phyloP scores from a whole-genome alignment of 1,284 basidiomycete species.

The Pseudozyma flocculosa region DNA sequence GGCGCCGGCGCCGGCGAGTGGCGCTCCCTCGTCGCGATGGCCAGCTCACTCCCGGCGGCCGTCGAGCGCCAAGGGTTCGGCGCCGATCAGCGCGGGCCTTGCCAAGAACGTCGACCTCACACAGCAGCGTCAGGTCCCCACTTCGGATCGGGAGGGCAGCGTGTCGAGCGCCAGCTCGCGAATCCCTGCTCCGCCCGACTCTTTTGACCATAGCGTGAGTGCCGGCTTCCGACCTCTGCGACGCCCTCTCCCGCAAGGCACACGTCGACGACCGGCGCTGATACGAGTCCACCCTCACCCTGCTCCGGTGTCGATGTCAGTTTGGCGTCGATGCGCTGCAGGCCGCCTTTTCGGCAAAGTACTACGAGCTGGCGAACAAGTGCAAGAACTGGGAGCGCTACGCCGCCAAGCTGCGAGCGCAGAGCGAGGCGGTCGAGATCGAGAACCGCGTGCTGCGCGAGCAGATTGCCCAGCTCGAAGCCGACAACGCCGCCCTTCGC shows the following conservation, averaged over 20 bases:
- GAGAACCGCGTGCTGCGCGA: slow-evolving; percentile 41
- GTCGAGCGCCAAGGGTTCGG: too few relatives aligned
- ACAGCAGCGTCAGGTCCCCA: too few relatives aligned
- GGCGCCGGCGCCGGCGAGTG: too few relatives aligned
- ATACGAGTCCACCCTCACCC: too few relatives aligned
- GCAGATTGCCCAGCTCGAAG: slow-evolving; percentile 32
- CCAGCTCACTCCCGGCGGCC: too few relatives aligned
- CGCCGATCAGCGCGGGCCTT: too few relatives aligned
- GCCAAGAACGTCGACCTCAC: too few relatives aligned
- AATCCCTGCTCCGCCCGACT: background rate
- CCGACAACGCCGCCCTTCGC: slow-evolving; percentile 29
- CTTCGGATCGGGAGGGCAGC: background rate
- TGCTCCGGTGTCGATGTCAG: too few relatives aligned
- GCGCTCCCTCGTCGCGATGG: too few relatives aligned
- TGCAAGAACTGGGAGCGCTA: slow-evolving; percentile 52
- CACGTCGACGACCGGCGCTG: too few relatives aligned
- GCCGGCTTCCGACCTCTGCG: too few relatives aligned
- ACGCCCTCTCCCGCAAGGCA: too few relatives aligned
- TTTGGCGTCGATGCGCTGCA: slow-evolving; percentile 43
- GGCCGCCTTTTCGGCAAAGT: slow-evolving; percentile 41
- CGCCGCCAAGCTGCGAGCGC: slow-evolving; percentile 43
- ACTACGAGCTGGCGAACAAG: slow-evolving; percentile 43
- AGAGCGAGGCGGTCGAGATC: slow-evolving; percentile 37
- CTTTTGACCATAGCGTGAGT: slow-evolving; percentile 11
- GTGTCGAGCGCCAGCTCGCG: background rate